Base-by-base conservation (phyloP, 2,329 filamentous ascomycete genomes). In the Penicillium aurantiogriseum region DNA sequence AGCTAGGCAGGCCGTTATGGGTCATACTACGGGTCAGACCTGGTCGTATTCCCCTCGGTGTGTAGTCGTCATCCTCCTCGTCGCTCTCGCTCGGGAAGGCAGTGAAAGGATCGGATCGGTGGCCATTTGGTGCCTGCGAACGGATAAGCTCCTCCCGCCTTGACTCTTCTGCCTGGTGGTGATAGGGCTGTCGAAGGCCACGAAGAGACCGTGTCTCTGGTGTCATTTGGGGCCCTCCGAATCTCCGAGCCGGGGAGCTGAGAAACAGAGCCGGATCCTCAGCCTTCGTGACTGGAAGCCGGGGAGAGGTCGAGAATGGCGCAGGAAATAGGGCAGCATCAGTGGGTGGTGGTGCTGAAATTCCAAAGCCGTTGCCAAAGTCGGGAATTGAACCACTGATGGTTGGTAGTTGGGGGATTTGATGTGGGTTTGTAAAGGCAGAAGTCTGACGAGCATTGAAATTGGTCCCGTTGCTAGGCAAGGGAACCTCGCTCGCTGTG, bases 91-190 rank as follows among this genome's bases (percentile, higher is more conserved):
- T 46, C 3, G 69, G 70, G 36, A 69, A 67, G 5, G 36, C 59
- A 4, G 68, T 69, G 10, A 69, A 70, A 3, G 73, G 70, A 5
- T 66, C 61, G 23, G 68, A 57, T 21, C 67, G 63, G 5, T 69
- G 69, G 23, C 61, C 65, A 51, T 67, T 61, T 33, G 71, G 57
- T 38, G 65, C 71, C 48, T 71, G 72, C 4, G 68, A 63, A 33
- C 74, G 73, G 25, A 69, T 72, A 27, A 76, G 62, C 53, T 75
- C 70, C 56, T 77, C 77, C 48, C 78, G 71, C 58, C 76, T 78
- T 3, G 74, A 79, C 58, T 80, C 79, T 63, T 80, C 77, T 1
- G 75, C 75, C 57, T 81, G 79, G 58, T 81, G 77, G 46, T 80
- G 75, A 61, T 81, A 81, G 0, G 79, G 79, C 43, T 79, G 78